These are phyloP conservation scores for Candida ponderosae DNA, from an alignment of 805 yeast genomes.

Conservation along the genomic window DNA sequence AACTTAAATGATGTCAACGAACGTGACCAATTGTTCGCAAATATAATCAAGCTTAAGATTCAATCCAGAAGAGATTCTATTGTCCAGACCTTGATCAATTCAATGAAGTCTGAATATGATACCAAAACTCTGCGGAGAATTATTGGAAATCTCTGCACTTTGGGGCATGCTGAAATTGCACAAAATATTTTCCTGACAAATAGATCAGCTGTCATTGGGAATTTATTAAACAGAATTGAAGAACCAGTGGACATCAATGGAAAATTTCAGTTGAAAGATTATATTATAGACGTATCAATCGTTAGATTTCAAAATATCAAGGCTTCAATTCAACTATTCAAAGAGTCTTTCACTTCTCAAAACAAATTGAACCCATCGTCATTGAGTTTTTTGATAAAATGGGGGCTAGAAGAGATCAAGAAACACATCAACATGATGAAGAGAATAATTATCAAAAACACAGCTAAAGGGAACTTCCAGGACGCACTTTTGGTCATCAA, in stretches of 20 bases:
- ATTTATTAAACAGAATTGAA: slow-evolving; percentile 39
- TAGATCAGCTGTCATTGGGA: slow-evolving; percentile 37
- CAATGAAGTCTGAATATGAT: slow-evolving; percentile 21
- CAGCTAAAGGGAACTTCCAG: slow-evolving; percentile 42
- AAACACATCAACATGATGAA: slow-evolving; percentile 52
- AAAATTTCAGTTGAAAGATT: slow-evolving; percentile 33
- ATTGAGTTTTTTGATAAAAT: slow-evolving; percentile 59
- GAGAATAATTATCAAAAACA: slow-evolving; percentile 57
- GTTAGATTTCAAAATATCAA: slow-evolving; percentile 54
- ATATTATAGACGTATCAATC: slow-evolving; percentile 53
- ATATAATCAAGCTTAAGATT: slow-evolving; percentile 25
- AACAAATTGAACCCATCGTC: slow-evolving; percentile 24
- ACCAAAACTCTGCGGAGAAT: slow-evolving; percentile 20
- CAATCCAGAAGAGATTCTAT: slow-evolving; percentile 23
- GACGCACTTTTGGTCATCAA: slow-evolving; percentile 47
- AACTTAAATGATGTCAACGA: slow-evolving; percentile 8
- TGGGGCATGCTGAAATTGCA: slow-evolving; percentile 41
- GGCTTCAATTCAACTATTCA: slow-evolving; percentile 48
- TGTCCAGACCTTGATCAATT: slow-evolving; percentile 25
- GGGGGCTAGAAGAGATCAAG: slow-evolving; percentile 64
- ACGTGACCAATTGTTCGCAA: slow-evolving; percentile 22
- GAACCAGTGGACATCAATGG: slow-evolving; percentile 40
- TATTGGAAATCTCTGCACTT: slow-evolving; percentile 24
- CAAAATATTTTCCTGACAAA: slow-evolving; percentile 39
- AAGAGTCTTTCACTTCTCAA: slow-evolving; percentile 36